Base-by-base conservation (phyloP, 2,329 filamentous ascomycete species). In the Epichloe baconii region DNA sequence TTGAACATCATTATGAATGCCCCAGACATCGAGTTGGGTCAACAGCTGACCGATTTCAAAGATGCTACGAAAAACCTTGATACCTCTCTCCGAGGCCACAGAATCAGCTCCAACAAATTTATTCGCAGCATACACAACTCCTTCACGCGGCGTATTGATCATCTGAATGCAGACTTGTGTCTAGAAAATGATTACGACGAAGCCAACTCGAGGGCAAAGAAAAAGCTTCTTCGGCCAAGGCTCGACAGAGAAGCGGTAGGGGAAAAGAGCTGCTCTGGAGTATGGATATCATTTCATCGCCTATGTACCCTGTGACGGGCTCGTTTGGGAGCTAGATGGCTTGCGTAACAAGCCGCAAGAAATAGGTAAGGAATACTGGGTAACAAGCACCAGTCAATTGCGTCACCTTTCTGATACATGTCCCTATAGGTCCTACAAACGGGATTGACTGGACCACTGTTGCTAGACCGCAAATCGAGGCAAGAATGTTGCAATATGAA, bases 1-100 rank as follows among this genome's bases (percentile, higher is more conserved):
- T 77, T 96, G 59, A 97, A 97, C 61, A 95, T 96, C 54, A 72
- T 95, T 62, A 94, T 95, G 79, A 97, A 97, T 62, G 76, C 82
- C 23, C 71, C 79, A 0, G 73, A 71, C 0, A 67, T 88, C 3
- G 69, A 80, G 11, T 75, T 96, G 5, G 88, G 89, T 4, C 68
- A 79, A n/a, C 74, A 83, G 53, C 75, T 97, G 1, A 67, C 73
- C 31, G 68, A 73, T 14, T 95, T 97, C 70, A 91, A 87, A 59
- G 70, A 81, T 0, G 79, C 81, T 38, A 95, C 90, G 0, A 71
- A 71, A 56, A 62, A 74, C 14, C 77, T 95, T 55, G 77, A 78
- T 15, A 85, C 90, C 2, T 76, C 85, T 6, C 73, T 87, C 31
- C 81, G 89, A 43, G 93, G 91, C 11, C 76, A 90, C 61, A 77